phyloP scores from a whole-genome alignment of 2,329 filamentous ascomycete genomes.

The Nannizzia gypsea region DNA sequence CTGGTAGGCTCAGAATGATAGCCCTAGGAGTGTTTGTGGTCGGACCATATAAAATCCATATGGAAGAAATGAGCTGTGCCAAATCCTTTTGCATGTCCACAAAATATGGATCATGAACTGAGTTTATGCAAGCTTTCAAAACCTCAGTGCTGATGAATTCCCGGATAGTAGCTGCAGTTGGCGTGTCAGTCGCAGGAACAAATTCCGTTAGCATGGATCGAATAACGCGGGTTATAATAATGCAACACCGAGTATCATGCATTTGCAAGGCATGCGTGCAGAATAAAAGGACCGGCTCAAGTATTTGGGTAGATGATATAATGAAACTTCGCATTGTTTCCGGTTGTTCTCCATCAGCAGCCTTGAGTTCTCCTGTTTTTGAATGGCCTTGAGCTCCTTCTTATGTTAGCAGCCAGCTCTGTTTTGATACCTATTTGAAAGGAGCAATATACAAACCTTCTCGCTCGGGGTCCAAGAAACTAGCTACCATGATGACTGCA shows the following conservation, averaged over 20 bases:
- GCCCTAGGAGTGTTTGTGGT: constrained; percentile 58
- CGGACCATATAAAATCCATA: constrained; percentile 63
- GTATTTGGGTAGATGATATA: constrained; percentile 60
- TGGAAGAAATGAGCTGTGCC: constrained; percentile 72
- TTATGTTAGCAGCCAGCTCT: constrained; percentile 8
- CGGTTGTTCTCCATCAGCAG: constrained; percentile 19
- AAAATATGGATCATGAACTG: constrained; percentile 89
- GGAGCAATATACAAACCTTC: constrained; percentile 40
- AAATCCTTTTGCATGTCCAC: constrained; percentile 92
- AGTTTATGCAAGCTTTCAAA: constrained; percentile 77
- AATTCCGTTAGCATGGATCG: constrained; percentile 77
- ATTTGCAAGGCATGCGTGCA: constrained; percentile 83
- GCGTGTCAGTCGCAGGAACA: constrained; percentile 32
- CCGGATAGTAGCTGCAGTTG: constrained; percentile 57
- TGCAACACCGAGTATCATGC: constrained; percentile 78
- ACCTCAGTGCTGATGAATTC: constrained; percentile 86
- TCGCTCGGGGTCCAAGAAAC: constrained; percentile 65
- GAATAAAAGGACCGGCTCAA: constrained; percentile 83
- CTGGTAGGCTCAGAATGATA: constrained; percentile 69
- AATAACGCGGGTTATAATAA: constrained; percentile 74
- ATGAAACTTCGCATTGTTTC: constrained; percentile 64
- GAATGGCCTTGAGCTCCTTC: constrained; percentile 6
- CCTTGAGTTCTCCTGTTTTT: constrained; percentile 19
- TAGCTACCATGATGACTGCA: constrained; percentile 81
- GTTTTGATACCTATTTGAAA: not conserved